Conservation (phyloP, 495 filamentous ascomycete species). For the Neurospora discreta region DNA sequence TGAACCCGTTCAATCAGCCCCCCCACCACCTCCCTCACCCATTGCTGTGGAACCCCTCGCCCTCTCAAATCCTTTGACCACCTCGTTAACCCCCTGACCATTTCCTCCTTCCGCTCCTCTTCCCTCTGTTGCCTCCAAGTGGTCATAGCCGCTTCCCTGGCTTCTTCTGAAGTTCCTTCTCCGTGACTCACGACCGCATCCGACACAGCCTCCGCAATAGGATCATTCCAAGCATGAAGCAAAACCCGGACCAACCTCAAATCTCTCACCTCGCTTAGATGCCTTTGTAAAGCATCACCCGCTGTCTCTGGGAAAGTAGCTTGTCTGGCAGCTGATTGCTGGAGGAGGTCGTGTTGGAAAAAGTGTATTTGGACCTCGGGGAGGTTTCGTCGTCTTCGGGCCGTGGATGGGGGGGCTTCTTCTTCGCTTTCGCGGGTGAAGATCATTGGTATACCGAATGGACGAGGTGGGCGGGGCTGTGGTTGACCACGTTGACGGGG, state of each 20-base stretch:
- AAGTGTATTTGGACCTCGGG: background rate
- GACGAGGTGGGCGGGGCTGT: background rate
- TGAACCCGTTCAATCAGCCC: slow-evolving; percentile 8
- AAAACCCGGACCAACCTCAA: background rate
- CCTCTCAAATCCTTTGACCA: slow-evolving; percentile 26
- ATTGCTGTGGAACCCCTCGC: slow-evolving; percentile 19
- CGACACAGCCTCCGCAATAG: background rate
- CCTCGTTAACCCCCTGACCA: slow-evolving; percentile 28
- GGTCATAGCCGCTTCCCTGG: background rate
- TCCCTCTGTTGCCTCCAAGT: slow-evolving; percentile 12
- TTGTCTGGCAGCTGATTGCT: background rate
- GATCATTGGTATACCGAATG: background rate
- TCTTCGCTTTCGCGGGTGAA: background rate
- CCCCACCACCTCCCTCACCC: slow-evolving; percentile 19
- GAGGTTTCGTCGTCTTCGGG: background rate
- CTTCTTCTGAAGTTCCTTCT: background rate
- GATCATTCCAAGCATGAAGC: background rate
- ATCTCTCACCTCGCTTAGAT: background rate
- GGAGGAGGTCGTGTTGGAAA: background rate
- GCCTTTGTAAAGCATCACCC: background rate
- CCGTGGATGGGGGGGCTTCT: background rate
- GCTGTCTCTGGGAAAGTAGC: background rate
- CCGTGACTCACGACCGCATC: background rate
- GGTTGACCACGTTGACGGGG: background rate
- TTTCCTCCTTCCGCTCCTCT: slow-evolving; percentile 14